Percentiles rank a stretch among this genome's conserved stretches.
phyloP scores from a whole-genome alignment of 176 grass and related monocot genomes.

The Carex cristatella region DNA sequence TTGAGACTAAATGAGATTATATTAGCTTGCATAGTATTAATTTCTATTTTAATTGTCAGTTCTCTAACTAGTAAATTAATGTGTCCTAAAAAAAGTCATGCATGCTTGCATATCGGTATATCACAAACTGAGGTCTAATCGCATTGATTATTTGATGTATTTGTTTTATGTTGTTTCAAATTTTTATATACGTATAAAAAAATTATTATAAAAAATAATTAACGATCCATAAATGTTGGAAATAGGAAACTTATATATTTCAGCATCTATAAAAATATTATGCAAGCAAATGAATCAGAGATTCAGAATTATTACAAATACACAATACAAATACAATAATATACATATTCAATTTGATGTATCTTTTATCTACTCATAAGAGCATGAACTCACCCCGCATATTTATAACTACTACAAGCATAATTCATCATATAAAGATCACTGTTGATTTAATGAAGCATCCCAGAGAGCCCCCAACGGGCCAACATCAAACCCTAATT shows the following conservation, averaged over 20 bases:
- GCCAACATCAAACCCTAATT: slow-evolving; percentile 10
- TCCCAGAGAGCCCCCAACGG: slow-evolving; percentile 5
- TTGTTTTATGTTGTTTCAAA: background rate
- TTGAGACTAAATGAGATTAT: background rate
- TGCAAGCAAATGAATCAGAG: background rate
- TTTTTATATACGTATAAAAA: background rate
- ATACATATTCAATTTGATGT: background rate
- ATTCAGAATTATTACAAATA: background rate
- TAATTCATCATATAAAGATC: background rate
- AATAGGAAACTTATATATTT: background rate
- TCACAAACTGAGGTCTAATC: background rate
- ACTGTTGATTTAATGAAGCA: background rate
- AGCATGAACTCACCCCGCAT: background rate
- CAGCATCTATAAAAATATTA: background rate
- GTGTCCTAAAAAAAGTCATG: background rate
- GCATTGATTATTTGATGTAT: background rate
- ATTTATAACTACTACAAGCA: background rate
- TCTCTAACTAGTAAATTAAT: background rate
- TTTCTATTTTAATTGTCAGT: background rate
- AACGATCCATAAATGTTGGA: background rate
- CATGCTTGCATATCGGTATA: background rate
- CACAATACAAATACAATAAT: background rate
- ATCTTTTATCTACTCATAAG: background rate
- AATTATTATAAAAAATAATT: background rate
- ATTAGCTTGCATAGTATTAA: background rate